Conservation (phyloP, 164 flowering plant species). For the Piper betle region DNA sequence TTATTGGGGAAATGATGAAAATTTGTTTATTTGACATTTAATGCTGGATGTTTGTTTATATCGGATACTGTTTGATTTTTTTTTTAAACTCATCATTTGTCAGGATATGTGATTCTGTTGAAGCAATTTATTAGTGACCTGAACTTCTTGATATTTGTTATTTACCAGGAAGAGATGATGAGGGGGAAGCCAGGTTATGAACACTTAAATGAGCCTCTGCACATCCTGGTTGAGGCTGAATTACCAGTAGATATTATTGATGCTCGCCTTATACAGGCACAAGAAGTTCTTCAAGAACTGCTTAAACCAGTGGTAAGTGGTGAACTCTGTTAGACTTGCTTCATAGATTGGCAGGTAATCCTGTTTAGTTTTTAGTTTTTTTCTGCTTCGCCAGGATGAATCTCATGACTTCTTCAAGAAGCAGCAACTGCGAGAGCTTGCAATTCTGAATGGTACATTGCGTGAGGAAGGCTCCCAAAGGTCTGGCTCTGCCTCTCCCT, state of each 20-base stretch:
- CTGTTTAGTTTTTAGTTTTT: neutral
- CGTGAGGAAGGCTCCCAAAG: slow-evolving; percentile 89
- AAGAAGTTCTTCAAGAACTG: slow-evolving; percentile 79
- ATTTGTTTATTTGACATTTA: too few species aligned
- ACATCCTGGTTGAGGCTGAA: slow-evolving; percentile 85
- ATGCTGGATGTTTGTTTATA: too few species aligned
- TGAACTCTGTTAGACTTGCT: neutral
- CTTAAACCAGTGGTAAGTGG: slow-evolving; percentile 64
- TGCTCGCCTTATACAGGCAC: slow-evolving; percentile 80
- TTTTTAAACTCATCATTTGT: neutral
- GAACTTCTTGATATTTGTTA: neutral
- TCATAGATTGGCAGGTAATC: neutral
- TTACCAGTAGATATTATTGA: slow-evolving; percentile 79
- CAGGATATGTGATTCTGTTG: neutral
- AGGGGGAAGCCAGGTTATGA: slow-evolving; percentile 94
- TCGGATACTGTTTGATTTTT: neutral
- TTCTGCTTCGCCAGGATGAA: slow-evolving; percentile 49
- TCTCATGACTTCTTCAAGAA: slow-evolving; percentile 81
- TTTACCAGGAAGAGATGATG: slow-evolving; percentile 83
- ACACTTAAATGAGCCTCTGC: slow-evolving; percentile 91
- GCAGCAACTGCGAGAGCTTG: slow-evolving; percentile 94
- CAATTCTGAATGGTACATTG: slow-evolving; percentile 88
- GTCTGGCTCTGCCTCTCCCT: slow-evolving; percentile 92
- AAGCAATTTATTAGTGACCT: neutral
- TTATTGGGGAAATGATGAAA: too few species aligned